Evolutionary conservation across 805 yeast species (phyloP), one percentile per base, ranked within the genome.

Genomic region (Starmerella sp.): DNA sequence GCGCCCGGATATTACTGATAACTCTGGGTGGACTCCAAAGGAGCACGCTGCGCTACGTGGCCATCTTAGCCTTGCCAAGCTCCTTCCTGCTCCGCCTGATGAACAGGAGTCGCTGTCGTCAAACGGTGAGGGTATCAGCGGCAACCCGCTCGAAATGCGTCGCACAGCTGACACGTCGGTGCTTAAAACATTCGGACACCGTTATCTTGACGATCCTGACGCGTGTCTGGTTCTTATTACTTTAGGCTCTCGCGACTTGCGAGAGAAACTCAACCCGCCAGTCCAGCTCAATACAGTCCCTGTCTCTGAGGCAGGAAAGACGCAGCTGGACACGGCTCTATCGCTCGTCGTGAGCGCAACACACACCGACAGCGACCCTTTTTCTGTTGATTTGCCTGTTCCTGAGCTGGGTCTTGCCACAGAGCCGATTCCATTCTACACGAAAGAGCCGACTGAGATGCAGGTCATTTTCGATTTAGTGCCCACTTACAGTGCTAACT

Each of bases 1-100:
- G 5, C 71, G 74, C 7, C 78, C 71, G 55, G 76, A 78, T 45
- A 69, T 73, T 31, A 75, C 77, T 15, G 97, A 91, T 70, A 83
- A 80, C 47, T 83, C 93, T 52, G 97, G 97, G 0, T 91, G 97
- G 97, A 80, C 88, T 17, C 96, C 97, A n/a, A 82, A 88, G 82
- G 97, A 91, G 65, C 97, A 91, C 68, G 96, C 97, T 0, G 83
- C 87, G 49, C 73, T 91, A 47, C 77, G 97, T 62, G 97, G 97
- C 5, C 95, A 89, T 67, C 71, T 90, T 55, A 75, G 73, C 2
- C 78, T 87, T 38, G 83, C 93, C 1, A 79, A 79, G 52, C 62
- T 79, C 63, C 71, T 91, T 54, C 66, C 63, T 15, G 62, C 63
- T 0, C 60, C 62, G 2, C 55, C 59, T 0, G 50, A 15, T 1